These are phyloP conservation scores for Dictyostelium firmibasis DNA, from an alignment of 78 protist species.

Conservation along the genomic window DNA sequence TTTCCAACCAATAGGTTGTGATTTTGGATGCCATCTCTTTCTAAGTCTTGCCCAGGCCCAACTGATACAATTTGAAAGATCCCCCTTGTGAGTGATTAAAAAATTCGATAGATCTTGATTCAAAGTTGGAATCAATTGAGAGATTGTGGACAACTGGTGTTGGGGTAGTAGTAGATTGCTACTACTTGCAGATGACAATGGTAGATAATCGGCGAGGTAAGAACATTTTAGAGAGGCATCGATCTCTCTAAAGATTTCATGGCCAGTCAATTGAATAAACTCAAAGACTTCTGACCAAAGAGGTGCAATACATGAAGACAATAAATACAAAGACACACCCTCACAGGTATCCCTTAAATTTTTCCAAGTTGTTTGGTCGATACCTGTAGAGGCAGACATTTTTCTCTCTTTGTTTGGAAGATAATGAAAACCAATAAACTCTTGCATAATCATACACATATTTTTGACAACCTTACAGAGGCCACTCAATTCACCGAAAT, in stretches of 20 bases:
- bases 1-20: constrained; percentile 50
- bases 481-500: constrained; percentile 11
- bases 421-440: constrained; percentile 44
- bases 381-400: constrained; percentile 16
- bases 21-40: constrained; percentile 70
- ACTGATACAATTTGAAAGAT: neutral
- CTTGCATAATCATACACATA: constrained; percentile 42
- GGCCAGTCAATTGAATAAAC: constrained; percentile 41
- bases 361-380: constrained; percentile 54
- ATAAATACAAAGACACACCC: constrained; percentile 36
- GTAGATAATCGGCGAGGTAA: constrained; percentile 49
- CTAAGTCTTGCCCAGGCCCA: constrained; percentile 50
- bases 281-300: constrained; percentile 39
- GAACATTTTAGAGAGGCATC: neutral
- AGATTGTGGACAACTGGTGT: neutral
- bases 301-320: neutral
- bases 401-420: constrained; percentile 33
- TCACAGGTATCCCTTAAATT: constrained; percentile 53
- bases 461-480: constrained; percentile 37
- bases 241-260: constrained; percentile 55
- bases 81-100: constrained; percentile 2
- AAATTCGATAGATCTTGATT: constrained; percentile 20
- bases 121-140: neutral
- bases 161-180: neutral
- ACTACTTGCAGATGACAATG: neutral